Conservation (phyloP, 331 rosid genomes). For the Phaseolus coccineus region DNA sequence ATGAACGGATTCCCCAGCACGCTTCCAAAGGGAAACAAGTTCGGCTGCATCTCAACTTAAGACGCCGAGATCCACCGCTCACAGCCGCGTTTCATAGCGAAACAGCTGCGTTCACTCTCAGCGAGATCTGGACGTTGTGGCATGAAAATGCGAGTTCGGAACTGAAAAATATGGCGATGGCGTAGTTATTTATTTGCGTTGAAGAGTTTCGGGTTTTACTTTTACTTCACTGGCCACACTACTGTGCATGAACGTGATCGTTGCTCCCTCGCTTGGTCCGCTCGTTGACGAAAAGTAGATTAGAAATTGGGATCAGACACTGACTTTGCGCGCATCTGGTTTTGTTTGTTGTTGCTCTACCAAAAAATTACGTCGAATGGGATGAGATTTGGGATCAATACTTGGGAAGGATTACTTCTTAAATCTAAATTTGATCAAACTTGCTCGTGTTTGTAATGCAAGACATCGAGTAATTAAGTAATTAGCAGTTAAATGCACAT, state of each 20-base stretch:
- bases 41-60: constrained; percentile 94
- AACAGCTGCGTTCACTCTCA: background rate
- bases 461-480: background rate
- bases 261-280: background rate
- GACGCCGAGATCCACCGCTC: constrained; percentile 52
- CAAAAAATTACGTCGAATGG: background rate
- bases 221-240: constrained; percentile 25
- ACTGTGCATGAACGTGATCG: constrained; percentile 48
- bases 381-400: background rate
- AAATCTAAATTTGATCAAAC: background rate
- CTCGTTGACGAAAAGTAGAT: constrained; percentile 25
- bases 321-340: constrained; percentile 40
- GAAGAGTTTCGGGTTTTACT: constrained; percentile 4
- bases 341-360: constrained; percentile 16
- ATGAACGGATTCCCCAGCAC: constrained; percentile 77
- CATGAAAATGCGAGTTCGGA: background rate
- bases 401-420: background rate
- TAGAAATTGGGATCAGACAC: constrained; percentile 15
- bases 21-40: constrained; percentile 79
- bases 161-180: constrained; percentile 3
- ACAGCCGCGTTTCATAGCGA: constrained; percentile 39
- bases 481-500: background rate
- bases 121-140: constrained; percentile 40
- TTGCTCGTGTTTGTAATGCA: background rate
- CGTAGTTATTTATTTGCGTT: background rate